Base-by-base conservation (phyloP, 1,284 basidiomycete species). In the Leccinum griseonigrum region DNA sequence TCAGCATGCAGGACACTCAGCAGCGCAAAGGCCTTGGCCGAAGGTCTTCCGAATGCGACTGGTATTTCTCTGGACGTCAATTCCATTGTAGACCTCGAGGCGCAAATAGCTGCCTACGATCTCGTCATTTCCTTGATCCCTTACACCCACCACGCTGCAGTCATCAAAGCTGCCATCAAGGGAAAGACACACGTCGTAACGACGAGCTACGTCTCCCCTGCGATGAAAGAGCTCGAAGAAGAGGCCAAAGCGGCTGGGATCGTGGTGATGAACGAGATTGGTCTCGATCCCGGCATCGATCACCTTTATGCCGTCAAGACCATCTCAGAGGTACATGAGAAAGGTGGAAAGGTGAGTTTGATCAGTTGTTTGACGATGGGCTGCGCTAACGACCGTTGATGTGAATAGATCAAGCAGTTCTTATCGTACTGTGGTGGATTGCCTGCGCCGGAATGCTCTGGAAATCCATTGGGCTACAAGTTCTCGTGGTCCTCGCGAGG, bases 401-500 rank as follows among this genome's bases (percentile, higher is more conserved):
- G 0, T 16, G 48, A 56, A 11, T 64, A 92, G 91, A 84, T 98
- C 80, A 97, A 94, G 78, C 83, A 92, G 71, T 99, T 99, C 87
- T 81, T 92, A 66, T 97, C 94, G 1, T 98, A 95, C 86, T 99
- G 97, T 71, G 95, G 97, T 76, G 97, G 97, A 63, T 88, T 98
- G 48, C 95, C 95, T 60, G 93, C 95, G 2, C 95, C 96, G 16
- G 87, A 94, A 71, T 88, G 90, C 69, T 88, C 94, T 14, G 88
- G 90, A 73, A 99, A 98, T 82, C 96, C 97, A 8, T 90, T 99
- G 63, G 97, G 97, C 32, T 99, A 98, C 88, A 98, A 98, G 78
- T 98, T 99, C 83, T 97, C 95, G 40, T 99, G 97, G 97, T 97
- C 95, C 2, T 94, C 95, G 32, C 91, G 95, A 54, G 97, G 97